phyloP scores from a whole-genome alignment of 495 filamentous ascomycete species.

The Bryoglossum gracile region DNA sequence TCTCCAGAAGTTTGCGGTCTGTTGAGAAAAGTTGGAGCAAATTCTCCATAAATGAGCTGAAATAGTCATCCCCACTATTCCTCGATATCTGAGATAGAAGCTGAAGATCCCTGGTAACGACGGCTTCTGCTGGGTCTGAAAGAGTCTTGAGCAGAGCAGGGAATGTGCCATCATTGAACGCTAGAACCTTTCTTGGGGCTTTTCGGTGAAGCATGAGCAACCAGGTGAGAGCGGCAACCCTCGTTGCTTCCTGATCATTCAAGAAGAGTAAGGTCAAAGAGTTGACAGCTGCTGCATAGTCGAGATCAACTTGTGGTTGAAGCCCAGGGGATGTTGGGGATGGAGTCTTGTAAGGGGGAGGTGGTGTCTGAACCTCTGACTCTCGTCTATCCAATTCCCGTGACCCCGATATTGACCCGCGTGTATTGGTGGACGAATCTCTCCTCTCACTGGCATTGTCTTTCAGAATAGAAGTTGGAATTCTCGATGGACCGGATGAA shows the following conservation, averaged over 20 bases:
- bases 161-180: constrained; percentile 96
- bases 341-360: constrained; percentile 36
- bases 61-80: constrained; percentile 95
- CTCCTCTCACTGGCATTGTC: constrained; percentile 40
- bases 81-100: constrained; percentile 92
- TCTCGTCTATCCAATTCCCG: constrained; percentile 51
- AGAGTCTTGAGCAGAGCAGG: constrained; percentile 93
- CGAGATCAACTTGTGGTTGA: constrained; percentile 61
- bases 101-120: constrained; percentile 92
- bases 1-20: constrained; percentile 83
- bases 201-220: constrained; percentile 95
- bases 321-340: constrained; percentile 40
- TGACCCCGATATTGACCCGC: constrained; percentile 45
- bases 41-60: constrained; percentile 96
- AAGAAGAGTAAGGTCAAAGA: constrained; percentile 91
- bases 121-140: constrained; percentile 89
- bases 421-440: constrained; percentile 45
- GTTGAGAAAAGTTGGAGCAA: constrained; percentile 92
- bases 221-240: constrained; percentile 91
- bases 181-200: constrained; percentile 86
- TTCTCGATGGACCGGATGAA: constrained; percentile 36
- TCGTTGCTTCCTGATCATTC: constrained; percentile 92
- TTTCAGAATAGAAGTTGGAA: constrained; percentile 40
- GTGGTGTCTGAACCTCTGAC: constrained; percentile 39
- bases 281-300: constrained; percentile 95